These are phyloP conservation scores for Neurospora sp. DNA, from an alignment of 495 filamentous ascomycete species.

Conservation along the genomic window DNA sequence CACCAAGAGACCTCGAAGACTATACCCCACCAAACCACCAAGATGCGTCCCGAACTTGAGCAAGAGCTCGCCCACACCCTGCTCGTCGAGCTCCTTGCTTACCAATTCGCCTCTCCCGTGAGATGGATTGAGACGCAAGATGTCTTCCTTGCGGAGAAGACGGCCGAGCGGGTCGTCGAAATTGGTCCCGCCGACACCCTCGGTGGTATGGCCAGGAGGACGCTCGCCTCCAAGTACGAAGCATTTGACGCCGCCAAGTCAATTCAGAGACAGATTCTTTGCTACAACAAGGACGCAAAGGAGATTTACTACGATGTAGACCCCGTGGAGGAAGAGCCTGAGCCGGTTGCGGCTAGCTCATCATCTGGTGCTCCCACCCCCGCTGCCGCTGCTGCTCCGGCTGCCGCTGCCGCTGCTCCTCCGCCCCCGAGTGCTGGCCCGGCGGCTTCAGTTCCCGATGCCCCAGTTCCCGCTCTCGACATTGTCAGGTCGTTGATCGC, in stretches of 20 bases:
- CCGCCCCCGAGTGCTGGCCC: conserved; percentile 69
- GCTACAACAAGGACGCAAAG: conserved; percentile 98
- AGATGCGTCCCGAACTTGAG: conserved; percentile 95
- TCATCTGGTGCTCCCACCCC: conserved; percentile 37
- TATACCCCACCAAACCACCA: conserved; percentile 20
- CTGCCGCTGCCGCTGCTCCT: conserved; percentile 45
- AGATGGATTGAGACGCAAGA: conserved; percentile 99
- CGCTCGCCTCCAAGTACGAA: conserved; percentile 95
- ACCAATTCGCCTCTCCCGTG: conserved; percentile 97
- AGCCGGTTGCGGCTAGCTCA: conserved; percentile 40
- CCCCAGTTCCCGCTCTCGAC: conserved; percentile 76
- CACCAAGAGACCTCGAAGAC: not conserved
- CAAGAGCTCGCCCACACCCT: conserved; percentile 97
- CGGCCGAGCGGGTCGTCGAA: conserved; percentile 94
- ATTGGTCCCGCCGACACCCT: conserved; percentile 97
- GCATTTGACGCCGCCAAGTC: conserved; percentile 95
- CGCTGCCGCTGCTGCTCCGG: conserved; percentile 37
- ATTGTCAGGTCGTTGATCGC: conserved; percentile 84
- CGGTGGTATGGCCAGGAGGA: conserved; percentile 94
- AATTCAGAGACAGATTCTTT: conserved; percentile 91
- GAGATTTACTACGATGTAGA: conserved; percentile 99
- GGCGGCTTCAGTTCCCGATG: conserved; percentile 80
- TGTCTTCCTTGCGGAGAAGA: conserved; percentile 94
- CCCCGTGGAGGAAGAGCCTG: conserved; percentile 83
- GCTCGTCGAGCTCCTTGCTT: conserved; percentile 95